A percentile compares a stretch with the other conserved stretches of the same genome.
Evolutionary conservation across 2,329 filamentous ascomycete species (phyloP).

Genomic region (Scedosporium aurantiacum): DNA sequence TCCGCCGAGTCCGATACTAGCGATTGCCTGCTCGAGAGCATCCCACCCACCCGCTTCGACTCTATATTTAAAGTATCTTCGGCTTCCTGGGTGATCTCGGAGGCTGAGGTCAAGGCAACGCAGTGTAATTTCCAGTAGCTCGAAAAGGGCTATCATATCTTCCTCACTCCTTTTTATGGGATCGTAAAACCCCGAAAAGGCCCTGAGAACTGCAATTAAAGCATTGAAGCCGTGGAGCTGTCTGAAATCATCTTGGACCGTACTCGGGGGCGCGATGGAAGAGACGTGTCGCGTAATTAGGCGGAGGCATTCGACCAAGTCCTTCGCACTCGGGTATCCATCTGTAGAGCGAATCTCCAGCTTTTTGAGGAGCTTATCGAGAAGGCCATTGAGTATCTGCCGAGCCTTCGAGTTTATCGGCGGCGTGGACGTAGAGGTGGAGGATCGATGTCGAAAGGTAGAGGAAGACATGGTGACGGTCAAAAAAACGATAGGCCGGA

Average conservation of each 20-base stretch:
- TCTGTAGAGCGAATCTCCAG: conserved; percentile 21
- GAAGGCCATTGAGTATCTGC: conserved; percentile 44
- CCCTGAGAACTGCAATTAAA: conserved; percentile 57
- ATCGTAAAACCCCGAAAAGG: conserved; percentile 67
- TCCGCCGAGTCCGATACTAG: conserved; percentile 53
- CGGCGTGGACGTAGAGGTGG: conserved; percentile 48
- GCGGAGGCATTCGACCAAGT: conserved; percentile 45
- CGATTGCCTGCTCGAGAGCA: conserved; percentile 61
- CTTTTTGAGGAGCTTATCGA: conserved; percentile 32
- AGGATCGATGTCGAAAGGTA: conserved; percentile 50
- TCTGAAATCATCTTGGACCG: conserved; percentile 70
- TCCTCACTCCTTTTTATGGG: conserved; percentile 47
- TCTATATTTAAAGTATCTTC: conserved; percentile 70
- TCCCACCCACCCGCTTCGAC: conserved; percentile 72
- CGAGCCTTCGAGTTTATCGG: conserved; percentile 47
- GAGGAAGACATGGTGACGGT: conserved; percentile 37
- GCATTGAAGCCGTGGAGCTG: conserved; percentile 68
- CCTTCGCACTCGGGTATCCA: conserved; percentile 36
- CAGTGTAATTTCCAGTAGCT: conserved; percentile 59
- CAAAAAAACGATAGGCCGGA: not conserved
- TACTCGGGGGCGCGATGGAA: conserved; percentile 31
- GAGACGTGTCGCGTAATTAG: conserved; percentile 54
- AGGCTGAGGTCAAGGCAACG: conserved; percentile 66
- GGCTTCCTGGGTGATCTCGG: conserved; percentile 72
- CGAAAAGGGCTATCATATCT: conserved; percentile 55